Base-by-base conservation (phyloP, 2,329 filamentous ascomycete genomes). In the Cadophora gregata region DNA sequence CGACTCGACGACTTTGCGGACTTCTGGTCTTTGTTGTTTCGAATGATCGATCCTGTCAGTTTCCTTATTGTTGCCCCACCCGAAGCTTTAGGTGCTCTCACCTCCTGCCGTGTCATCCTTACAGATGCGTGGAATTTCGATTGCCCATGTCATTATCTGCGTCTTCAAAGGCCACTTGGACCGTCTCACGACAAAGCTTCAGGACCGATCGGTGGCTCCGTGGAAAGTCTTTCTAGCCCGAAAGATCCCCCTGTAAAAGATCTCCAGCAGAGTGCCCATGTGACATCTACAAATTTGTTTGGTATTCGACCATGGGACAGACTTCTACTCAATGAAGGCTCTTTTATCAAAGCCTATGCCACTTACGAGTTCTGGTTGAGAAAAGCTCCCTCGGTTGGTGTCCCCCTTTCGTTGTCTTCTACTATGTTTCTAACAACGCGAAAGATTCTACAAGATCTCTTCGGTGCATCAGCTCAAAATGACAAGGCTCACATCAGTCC, bases 301-400 rank as follows among this genome's bases (percentile, higher is more conserved):
- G 53, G 70, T 14, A 64, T 73, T 42, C 71, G 72, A 25, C 84
- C 85, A 1, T 94, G 92, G 91, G 83, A 82, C 0, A 83, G 85
- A 21, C 73, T 93, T 0, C 80, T 85, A 1, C 85, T 93, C 70
- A 94, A 94, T 75, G 91, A 95, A 79, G 90, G 90, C 9, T 92
- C 90, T 0, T 92, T 88, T 4, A 84, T 90, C n/a, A 84, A 84
- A 65, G 89, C 87, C 6, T 94, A 85, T 60, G 63, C 67, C 56
- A 88, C 86, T 4, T 90, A 92, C 75, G 88, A 93, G 72, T 93
- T 89, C 78, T 92, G 90, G 73, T 81, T 88, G 42, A 87, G 87
- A 53, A 81, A 83, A 1, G 84, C 90, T 36, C 75, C 76, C 53
- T 77, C 76, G 21, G 7, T 89, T 65, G 66, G 73, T 58, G 59